Evolutionary conservation across 495 filamentous ascomycete genomes (phyloP), one percentile per base, ranked within the genome.

Genomic region (Melanomma pulvis-pyrius): DNA sequence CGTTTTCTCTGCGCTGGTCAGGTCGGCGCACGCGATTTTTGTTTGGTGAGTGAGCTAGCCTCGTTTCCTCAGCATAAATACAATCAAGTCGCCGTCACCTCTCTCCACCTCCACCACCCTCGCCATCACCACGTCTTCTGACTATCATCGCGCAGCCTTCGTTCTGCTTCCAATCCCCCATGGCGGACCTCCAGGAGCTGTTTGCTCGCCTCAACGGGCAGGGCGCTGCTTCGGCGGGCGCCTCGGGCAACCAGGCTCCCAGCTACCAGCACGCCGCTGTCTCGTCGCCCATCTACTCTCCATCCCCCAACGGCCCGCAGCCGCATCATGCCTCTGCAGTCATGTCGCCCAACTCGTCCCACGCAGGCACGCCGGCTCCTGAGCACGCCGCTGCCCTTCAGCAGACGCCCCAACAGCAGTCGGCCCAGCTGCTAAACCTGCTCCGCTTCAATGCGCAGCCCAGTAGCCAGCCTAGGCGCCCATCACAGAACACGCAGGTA

Each of bases 391-490:
- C 32, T 22, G 55, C 49, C 44, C 39, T 30, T 17, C 52, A 47
- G 41, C 64, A 54, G 32, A 61, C 58, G 0, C 49, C 47, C 25
- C 63, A 67, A 22, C 65, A 90, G 73, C 86, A 80, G 79, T 87
- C 82, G 56, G 86, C 77, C 49, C 91, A 88, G 72, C 78, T 98
- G 67, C 82, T 98, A 73, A 94, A 89, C 71, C 83, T 98, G 44
- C 83, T 98, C 53, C 92, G 92, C 78, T 97, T 92, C 78, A 91
- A 85, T 69, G 52, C 61, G 25, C 63, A 61, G 46, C 25, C 29
- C 25, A 55, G 28, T 39, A n/a, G 54, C 22, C 70, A 76, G 1
- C 32, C 70, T 36, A 54, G 41, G 11, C 60, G 61, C 47, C 53
- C 63, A 19, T 59, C 64, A 26, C 55, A 58, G 13, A 50, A 48